Conservation (phyloP, 1,139 yeast species). For the Lodderomyces pseudojiufengensis region DNA sequence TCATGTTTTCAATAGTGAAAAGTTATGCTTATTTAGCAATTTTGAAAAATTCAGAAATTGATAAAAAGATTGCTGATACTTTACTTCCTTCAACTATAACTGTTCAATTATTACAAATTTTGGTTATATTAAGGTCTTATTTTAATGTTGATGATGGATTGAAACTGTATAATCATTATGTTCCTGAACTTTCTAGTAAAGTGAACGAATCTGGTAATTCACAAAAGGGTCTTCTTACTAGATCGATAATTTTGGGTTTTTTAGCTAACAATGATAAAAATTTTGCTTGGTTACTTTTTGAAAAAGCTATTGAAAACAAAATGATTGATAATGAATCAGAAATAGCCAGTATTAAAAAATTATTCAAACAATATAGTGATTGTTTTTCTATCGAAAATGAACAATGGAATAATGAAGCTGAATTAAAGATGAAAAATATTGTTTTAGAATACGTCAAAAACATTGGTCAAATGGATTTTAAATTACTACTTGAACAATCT, state of each 20-base stretch:
- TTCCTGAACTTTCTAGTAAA: constrained; percentile 33
- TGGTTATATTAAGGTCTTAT: constrained; percentile 46
- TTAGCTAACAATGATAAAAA: constrained; percentile 54
- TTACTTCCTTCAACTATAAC: constrained; percentile 35
- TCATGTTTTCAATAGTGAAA: constrained; percentile 27
- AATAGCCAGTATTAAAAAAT: constrained; percentile 37
- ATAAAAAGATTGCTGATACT: constrained; percentile 44
- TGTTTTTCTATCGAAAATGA: constrained; percentile 31
- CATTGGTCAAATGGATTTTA: constrained; percentile 6
- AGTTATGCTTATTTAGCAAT: constrained; percentile 43
- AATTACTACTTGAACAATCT: neutral
- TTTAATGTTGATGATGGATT: constrained; percentile 33
- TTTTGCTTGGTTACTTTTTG: constrained; percentile 58
- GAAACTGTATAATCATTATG: constrained; percentile 50
- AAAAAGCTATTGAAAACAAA: constrained; percentile 47
- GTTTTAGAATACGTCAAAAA: constrained; percentile 9
- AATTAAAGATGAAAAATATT: constrained; percentile 7
- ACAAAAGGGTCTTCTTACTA: constrained; percentile 48
- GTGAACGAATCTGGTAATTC: constrained; percentile 33
- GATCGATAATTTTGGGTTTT: constrained; percentile 48
- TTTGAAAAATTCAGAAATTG: constrained; percentile 25
- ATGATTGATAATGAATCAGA: constrained; percentile 44
- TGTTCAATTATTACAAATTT: constrained; percentile 36
- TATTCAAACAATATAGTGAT: constrained; percentile 58
- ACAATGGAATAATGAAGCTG: constrained; percentile 20